Base-by-base conservation (phyloP, 768 basidiomycete species). In the Leccinum longicurvipes region DNA sequence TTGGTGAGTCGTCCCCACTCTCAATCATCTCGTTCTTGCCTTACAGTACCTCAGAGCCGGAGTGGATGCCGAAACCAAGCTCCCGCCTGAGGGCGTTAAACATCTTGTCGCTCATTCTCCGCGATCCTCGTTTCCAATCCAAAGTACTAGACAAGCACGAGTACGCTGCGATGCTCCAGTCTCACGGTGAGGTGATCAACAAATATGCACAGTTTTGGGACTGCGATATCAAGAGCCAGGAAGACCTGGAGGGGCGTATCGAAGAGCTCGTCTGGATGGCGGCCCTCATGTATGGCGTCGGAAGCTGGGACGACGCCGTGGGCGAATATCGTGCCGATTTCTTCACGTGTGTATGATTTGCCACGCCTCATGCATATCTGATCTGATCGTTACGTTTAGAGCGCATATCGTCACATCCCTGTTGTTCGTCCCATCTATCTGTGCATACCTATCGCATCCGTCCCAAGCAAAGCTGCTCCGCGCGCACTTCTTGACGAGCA, bases 351-450 rank as follows among this genome's bases (percentile, higher is more conserved):
- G 85, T 75, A 10, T 50, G 59, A 19, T 28, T 28, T 28, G 27
- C 27, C 8, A 28, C 27, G 27, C 27, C 8, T 28, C 27, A 28
- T 9, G 27, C 8, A 28, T 9, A 9, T 28, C 5, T 9, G 8
- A 28, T 50, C 63, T 63, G 54, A 62, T 29, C 14, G 7, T n/a
- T 36, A 6, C n/a, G 6, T 34, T 4, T 36, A 89, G 86, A 14
- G 82, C 84, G 70, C 88, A 90, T 60, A 76, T 88, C 12, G 80
- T 89, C 32, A 91, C 88, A 0, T 86, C 86, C 1, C 76, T 79
- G 9, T 61, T 86, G 27, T 87, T 87, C 73, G 55, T 87, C 17
- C 77, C 82, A 0, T 77, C 85, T 1, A 53, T 83, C 41, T 69
- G 77, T 12, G 76, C 76, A 2, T 64, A 73, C 55, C 59, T 82